Percentiles rank a stretch among this genome's conserved stretches.
phyloP scores from a whole-genome alignment of 2,329 filamentous ascomycete genomes.

The Berkeleyomyces rouxiae region DNA sequence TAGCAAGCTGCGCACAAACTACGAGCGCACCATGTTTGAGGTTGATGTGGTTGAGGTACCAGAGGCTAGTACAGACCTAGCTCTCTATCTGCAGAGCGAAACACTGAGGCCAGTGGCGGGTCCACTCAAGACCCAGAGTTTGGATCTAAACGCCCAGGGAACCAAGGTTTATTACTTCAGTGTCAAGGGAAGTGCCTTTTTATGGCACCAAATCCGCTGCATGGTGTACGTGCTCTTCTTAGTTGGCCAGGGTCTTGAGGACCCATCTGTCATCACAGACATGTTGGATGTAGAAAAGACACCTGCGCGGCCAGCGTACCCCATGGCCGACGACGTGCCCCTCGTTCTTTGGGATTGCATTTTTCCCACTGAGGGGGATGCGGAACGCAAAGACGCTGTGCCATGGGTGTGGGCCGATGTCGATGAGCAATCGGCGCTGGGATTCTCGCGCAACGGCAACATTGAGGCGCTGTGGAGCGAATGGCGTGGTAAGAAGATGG shows the following conservation, averaged over 20 bases:
- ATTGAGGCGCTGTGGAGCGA: constrained; percentile 63
- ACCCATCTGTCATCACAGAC: constrained; percentile 51
- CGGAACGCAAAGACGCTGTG: constrained; percentile 38
- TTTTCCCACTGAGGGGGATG: constrained; percentile 36
- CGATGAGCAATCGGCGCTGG: constrained; percentile 41
- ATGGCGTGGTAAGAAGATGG: constrained; percentile 76
- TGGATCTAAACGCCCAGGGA: constrained; percentile 10
- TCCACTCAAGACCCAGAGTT: constrained; percentile 3
- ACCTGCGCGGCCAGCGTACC: constrained; percentile 67
- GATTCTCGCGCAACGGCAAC: constrained; percentile 48
- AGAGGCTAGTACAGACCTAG: constrained; percentile 33
- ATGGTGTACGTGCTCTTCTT: constrained; percentile 89
- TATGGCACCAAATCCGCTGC: constrained; percentile 96
- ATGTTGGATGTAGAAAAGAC: constrained; percentile 57
- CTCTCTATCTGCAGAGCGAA: constrained; percentile 33
- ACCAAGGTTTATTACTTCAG: constrained; percentile 75
- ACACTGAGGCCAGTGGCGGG: constrained; percentile 20
- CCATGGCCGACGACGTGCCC: constrained; percentile 78
- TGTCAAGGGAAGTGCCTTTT: constrained; percentile 76
- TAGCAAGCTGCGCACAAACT: constrained; percentile 76
- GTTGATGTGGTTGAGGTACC: constrained; percentile 59
- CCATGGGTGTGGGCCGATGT: constrained; percentile 61
- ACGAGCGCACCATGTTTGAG: constrained; percentile 61
- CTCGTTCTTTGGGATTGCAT: constrained; percentile 93
- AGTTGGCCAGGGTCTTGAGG: constrained; percentile 74